Evolutionary conservation across 2,329 filamentous ascomycete genomes (phyloP).

Genomic region (Fusarium sp.): DNA sequence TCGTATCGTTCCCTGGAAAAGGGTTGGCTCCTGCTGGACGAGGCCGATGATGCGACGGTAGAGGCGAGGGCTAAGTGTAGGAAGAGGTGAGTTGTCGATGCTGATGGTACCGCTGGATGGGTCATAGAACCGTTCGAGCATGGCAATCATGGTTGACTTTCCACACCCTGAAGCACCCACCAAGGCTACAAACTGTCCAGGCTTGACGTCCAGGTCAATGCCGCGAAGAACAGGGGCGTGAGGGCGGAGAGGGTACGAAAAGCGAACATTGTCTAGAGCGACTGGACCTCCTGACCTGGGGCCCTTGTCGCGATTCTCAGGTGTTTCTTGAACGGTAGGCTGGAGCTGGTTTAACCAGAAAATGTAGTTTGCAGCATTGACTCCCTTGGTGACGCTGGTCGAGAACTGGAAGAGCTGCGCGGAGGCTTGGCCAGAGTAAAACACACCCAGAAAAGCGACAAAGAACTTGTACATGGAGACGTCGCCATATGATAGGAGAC

Average conservation of each 20-base stretch:
- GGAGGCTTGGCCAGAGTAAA: constrained; percentile 58
- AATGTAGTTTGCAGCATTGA: constrained; percentile 61
- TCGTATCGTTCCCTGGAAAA: constrained; percentile 84
- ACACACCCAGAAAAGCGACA: constrained; percentile 63
- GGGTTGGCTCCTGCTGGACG: constrained; percentile 68
- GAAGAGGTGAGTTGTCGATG: constrained; percentile 57
- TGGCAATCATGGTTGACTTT: constrained; percentile 69
- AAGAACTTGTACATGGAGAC: constrained; percentile 65
- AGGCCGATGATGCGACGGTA: constrained; percentile 65
- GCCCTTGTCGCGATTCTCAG: constrained; percentile 52
- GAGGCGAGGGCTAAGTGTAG: constrained; percentile 58
- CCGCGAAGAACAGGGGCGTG: constrained; percentile 55
- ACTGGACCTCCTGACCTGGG: constrained; percentile 53
- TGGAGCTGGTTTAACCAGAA: constrained; percentile 59
- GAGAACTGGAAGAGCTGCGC: constrained; percentile 59
- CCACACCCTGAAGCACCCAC: constrained; percentile 66
- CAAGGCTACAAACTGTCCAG: constrained; percentile 63
- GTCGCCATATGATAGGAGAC: constrained; percentile 54
- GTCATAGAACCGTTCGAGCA: constrained; percentile 60
- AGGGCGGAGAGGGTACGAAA: constrained; percentile 68
- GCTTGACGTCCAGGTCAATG: constrained; percentile 52
- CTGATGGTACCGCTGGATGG: constrained; percentile 58
- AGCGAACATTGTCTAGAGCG: constrained; percentile 66
- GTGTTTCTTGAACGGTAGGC: constrained; percentile 55
- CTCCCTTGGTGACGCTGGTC: constrained; percentile 64